Evolutionary conservation across 768 basidiomycete species (phyloP).

Genomic region (Rhodotorula babjevae): DNA sequence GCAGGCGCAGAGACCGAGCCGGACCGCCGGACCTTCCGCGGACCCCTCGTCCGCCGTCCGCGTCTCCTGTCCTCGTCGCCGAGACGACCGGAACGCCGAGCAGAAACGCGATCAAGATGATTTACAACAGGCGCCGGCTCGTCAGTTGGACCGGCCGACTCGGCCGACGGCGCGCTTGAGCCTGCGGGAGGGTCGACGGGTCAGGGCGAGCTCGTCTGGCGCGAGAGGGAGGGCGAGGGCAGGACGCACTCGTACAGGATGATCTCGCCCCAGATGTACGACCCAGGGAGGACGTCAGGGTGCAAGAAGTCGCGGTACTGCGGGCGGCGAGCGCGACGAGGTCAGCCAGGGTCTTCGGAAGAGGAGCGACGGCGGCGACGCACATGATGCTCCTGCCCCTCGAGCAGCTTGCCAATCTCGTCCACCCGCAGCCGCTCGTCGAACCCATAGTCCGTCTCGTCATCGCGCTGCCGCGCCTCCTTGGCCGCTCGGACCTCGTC

Average conservation of each 20-base stretch:
- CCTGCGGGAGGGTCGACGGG: not conserved
- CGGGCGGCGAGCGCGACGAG: not conserved
- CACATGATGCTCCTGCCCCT: conserved; percentile 35
- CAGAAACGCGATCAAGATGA: no score
- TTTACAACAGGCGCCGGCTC: not conserved
- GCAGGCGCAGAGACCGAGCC: not conserved
- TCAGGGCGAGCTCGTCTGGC: not conserved
- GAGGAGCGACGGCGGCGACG: not conserved
- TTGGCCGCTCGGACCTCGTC: conserved; percentile 5
- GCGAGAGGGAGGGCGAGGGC: not conserved
- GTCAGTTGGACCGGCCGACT: conserved; percentile 5
- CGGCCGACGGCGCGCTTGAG: conserved; percentile 23
- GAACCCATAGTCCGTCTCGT: conserved; percentile 32
- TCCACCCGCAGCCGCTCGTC: conserved; percentile 34
- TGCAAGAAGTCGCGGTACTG: conserved; percentile 37
- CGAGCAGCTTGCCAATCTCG: conserved; percentile 36
- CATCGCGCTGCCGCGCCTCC: not conserved
- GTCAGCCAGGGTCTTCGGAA: no score
- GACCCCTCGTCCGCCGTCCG: not conserved
- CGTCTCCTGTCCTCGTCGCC: not conserved
- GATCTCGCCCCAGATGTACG: conserved; percentile 35
- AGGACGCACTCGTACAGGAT: conserved; percentile 35
- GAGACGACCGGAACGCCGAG: no score
- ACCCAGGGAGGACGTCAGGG: conserved; percentile 25
- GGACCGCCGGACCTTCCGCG: not conserved